Evolutionary conservation across 2,329 filamentous ascomycete genomes (phyloP), one percentile per base, ranked within the genome.

Genomic region (Pleoardoris graminearum): DNA sequence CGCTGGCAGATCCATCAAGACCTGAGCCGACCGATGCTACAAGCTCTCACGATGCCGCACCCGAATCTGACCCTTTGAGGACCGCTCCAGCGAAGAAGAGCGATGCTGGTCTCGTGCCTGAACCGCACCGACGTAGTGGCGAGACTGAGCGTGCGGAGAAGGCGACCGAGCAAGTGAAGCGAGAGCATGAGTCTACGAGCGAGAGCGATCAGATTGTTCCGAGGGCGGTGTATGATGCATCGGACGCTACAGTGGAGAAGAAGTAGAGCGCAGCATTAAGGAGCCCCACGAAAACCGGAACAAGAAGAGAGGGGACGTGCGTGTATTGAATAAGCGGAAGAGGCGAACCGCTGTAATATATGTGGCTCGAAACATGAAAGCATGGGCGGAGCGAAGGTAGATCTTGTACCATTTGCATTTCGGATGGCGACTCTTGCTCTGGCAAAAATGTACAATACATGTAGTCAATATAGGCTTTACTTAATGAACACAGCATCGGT

Each of bases 211-310:
- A 69, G 21, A 57, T 79, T 12, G 66, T 83, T 8, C 79, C 80
- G n/a, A 81, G 78, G 67, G 76, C 77, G 38, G 73, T 70, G 58
- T 76, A 80, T 59, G 78, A 82, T 60, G 68, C 70, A 76, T 19
- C 71, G n/a, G 25, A 49, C 10, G 52, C 38, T 16, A 53, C 45
- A 43, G 50, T 23, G 16, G n/a, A 41, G 39, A 54, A 52, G 22
- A 55, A 53, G 36, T 50, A 55, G 48, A 29, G 37, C n/a, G n/a
- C n/a, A n/a, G n/a, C n/a, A n/a, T n/a, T n/a, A n/a, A n/a, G n/a
- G n/a, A n/a, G n/a, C n/a, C n/a, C n/a, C 25, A 6, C 10, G 25
- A 27, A 27, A 27, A 27, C 10, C 10, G 25, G 25, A 27, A 27
- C 25, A 27, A 5, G 25, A 27, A 27, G 25, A 27, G 23, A 41